phyloP scores from a whole-genome alignment of 345 rosid genomes.

The Durio zibethinus region DNA sequence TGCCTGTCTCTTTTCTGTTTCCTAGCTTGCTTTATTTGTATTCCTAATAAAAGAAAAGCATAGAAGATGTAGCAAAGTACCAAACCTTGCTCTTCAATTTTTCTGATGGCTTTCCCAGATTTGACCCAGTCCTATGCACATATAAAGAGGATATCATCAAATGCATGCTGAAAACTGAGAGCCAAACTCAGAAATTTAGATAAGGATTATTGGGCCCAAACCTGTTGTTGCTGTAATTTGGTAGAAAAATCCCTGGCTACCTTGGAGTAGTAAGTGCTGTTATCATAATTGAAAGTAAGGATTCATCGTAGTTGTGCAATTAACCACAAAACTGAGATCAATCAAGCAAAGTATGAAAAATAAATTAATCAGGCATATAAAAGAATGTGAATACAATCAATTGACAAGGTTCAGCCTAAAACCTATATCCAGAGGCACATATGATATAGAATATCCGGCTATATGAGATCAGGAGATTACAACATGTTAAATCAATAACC shows the following conservation, averaged over 20 bases:
- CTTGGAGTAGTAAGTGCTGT: constrained; percentile 55
- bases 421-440: background rate
- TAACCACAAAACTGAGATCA: constrained; percentile 6
- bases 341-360: background rate
- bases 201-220: constrained; percentile 19
- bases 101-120: constrained; percentile 20
- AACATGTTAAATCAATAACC: background rate
- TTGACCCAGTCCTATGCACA: constrained; percentile 55
- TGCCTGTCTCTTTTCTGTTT: background rate
- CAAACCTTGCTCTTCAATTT: constrained; percentile 31
- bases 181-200: background rate
- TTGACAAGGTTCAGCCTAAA: background rate
- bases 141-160: constrained; percentile 6
- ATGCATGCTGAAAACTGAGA: constrained; percentile 2
- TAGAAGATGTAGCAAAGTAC: constrained; percentile 25
- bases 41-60: background rate
- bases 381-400: background rate
- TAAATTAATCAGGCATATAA: background rate
- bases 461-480: background rate
- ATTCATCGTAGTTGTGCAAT: constrained; percentile 7
- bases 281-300: background rate
- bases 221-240: constrained; percentile 64
- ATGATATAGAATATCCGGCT: background rate
- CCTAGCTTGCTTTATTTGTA: background rate
- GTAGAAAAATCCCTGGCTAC: constrained; percentile 38